Base-by-base conservation (phyloP, 768 basidiomycete species). In the Hypholoma sublateritium region DNA sequence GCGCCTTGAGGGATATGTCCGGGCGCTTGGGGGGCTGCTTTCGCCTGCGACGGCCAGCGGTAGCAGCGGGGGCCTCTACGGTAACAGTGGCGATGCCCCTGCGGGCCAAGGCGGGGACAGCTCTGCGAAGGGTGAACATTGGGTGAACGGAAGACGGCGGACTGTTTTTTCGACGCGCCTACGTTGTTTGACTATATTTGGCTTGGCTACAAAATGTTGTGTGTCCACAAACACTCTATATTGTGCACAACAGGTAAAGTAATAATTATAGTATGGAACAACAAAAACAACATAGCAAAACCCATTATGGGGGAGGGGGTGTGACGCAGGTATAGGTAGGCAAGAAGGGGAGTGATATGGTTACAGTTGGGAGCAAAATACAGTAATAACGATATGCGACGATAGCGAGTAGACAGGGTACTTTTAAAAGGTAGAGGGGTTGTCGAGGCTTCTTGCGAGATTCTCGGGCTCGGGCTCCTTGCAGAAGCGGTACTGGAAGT, bases 401-500 rank as follows among this genome's bases (percentile, higher is more conserved):
- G 51, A 60, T 42, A 49, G 59, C 24, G 56, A 46, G 53, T 43
- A 53, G 63, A 56, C 49, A 61, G 45, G 55, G 17, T 63, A 62
- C 61, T 67, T 67, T 65, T 66, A 88, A 65, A 89, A 89, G 2
- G 88, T 88, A 39, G 88, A 85, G 54, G 85, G 67, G 37, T 73
- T 73, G 56, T 74, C 73, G n/a, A 83, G 82, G 22, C 76, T 80
- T 34, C 75, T 70, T 39, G 78, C 75, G 7, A 81, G 56, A 22
- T 64, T 72, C 13, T 74, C 64, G 6, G 77, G 78, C 62, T 81
- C 80, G 45, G 75, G 74, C 57, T 81, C 65, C 63, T 74, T 77
- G 45, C 79, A 77, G 60, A 81, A 81, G 46, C 88, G 80, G 57
- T 87, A 85, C 67, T 86, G 86, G 72, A 89, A 88, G n/a, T 78